These are phyloP conservation scores for Kalmusia sp. DNA, from an alignment of 2,329 filamentous ascomycete genomes.

Conservation along the genomic window DNA sequence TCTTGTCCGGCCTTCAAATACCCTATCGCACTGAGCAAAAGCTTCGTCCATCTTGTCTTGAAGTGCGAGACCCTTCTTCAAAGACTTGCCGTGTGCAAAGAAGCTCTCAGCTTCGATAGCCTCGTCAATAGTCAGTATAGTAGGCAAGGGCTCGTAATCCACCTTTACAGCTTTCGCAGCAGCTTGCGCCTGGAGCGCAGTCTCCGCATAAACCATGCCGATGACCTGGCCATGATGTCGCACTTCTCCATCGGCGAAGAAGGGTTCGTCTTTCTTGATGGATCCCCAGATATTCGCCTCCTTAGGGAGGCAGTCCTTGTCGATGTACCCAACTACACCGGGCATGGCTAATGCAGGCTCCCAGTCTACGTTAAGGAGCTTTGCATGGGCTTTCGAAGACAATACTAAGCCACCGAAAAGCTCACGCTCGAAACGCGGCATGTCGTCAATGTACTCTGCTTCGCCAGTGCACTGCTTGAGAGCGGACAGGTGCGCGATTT, in stretches of 20 bases:
- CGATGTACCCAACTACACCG: slow-evolving; percentile 83
- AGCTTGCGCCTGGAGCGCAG: slow-evolving; percentile 76
- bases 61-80: slow-evolving; percentile 72
- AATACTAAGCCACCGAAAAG: slow-evolving; percentile 86
- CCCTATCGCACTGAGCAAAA: slow-evolving; percentile 77
- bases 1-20: slow-evolving; percentile 81
- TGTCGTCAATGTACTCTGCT: slow-evolving; percentile 94
- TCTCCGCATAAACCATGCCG: slow-evolving; percentile 83
- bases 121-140: slow-evolving; percentile 91
- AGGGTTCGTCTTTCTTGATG: slow-evolving; percentile 79
- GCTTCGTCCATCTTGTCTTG: slow-evolving; percentile 68
- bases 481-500: slow-evolving; percentile 84
- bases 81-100: slow-evolving; percentile 77
- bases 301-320: slow-evolving; percentile 79
- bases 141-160: slow-evolving; percentile 85
- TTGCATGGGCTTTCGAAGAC: slow-evolving; percentile 86
- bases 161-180: slow-evolving; percentile 84
- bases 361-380: slow-evolving; percentile 79
- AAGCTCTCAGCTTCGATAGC: slow-evolving; percentile 89
- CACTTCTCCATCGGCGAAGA: slow-evolving; percentile 89
- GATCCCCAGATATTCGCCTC: slow-evolving; percentile 92
- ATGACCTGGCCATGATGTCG: slow-evolving; percentile 89
- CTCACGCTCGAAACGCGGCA: slow-evolving; percentile 82
- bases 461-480: slow-evolving; percentile 92
- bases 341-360: slow-evolving; percentile 80